Percentiles rank a stretch among this genome's conserved stretches.
phyloP scores from a whole-genome alignment of 2,329 filamentous ascomycete genomes.

The Phyllosticta capitalensis region DNA sequence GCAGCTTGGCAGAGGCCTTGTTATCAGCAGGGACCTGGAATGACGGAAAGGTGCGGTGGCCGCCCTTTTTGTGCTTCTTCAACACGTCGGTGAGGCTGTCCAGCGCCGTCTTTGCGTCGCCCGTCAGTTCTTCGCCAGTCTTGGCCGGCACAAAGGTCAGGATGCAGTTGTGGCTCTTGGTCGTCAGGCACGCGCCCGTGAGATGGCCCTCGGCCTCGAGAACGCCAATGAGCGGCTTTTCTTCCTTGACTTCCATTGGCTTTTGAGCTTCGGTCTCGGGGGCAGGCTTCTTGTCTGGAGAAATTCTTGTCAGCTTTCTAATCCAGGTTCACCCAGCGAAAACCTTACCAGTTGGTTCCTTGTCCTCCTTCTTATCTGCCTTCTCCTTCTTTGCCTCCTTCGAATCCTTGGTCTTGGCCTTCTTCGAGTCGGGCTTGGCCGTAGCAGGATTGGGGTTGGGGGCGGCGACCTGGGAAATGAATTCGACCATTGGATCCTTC shows the following conservation, averaged over 20 bases:
- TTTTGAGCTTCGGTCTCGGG: constrained; percentile 33
- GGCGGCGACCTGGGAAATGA: constrained; percentile 66
- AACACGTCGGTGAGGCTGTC: constrained; percentile 61
- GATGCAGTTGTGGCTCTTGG: constrained; percentile 73
- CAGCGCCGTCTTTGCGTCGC: constrained; percentile 39
- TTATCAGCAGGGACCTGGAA: constrained; percentile 61
- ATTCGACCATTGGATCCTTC: constrained; percentile 71
- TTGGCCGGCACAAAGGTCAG: constrained; percentile 56
- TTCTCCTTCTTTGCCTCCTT: constrained; percentile 40
- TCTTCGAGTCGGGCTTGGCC: constrained; percentile 32
- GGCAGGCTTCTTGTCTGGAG: constrained; percentile 17
- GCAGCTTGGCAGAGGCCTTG: constrained; percentile 45
- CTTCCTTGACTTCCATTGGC: constrained; percentile 44
- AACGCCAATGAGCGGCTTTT: constrained; percentile 51
- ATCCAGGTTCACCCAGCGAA: too few species aligned
- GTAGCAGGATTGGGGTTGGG: constrained; percentile 67
- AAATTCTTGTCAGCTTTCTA: constrained; percentile 31
- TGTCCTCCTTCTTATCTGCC: constrained; percentile 39
- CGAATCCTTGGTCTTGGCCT: constrained; percentile 35
- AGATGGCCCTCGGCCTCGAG: constrained; percentile 57
- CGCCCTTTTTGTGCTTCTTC: constrained; percentile 59
- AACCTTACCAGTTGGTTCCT: neutral
- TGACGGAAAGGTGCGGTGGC: constrained; percentile 71
- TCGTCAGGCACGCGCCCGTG: constrained; percentile 59
- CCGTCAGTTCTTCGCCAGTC: neutral